Conservation (phyloP, 192 early-diverging fungal species). For the Dispira simplex region DNA sequence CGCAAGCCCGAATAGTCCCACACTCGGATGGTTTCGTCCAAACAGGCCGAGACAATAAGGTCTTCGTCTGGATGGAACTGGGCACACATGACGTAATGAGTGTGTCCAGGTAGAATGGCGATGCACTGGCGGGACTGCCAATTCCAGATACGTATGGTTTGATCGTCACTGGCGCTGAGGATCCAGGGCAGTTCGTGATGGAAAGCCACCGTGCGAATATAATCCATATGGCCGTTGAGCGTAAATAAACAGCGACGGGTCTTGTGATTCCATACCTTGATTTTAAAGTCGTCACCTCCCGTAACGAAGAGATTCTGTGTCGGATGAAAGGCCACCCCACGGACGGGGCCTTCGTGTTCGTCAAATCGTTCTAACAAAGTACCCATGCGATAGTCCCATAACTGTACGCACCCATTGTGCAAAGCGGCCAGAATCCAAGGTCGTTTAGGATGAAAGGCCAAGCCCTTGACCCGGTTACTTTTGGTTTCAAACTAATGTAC, state of each 20-base stretch:
- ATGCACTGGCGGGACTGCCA: slow-evolving; percentile 99
- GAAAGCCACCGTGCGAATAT: slow-evolving; percentile 92
- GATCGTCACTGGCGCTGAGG: slow-evolving; percentile 89
- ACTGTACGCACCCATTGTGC: slow-evolving; percentile 94
- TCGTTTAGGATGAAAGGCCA: slow-evolving; percentile 92
- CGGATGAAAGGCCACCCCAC: slow-evolving; percentile 90
- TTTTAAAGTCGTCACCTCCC: slow-evolving; percentile 98
- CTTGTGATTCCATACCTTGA: slow-evolving; percentile 99
- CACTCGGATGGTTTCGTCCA: slow-evolving; percentile 96
- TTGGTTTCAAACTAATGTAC: slow-evolving; percentile 88
- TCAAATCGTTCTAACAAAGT: slow-evolving; percentile 95
- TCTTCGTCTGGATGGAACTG: slow-evolving; percentile 98
- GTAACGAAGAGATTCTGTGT: slow-evolving; percentile 95
- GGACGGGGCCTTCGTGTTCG: slow-evolving; percentile 98
- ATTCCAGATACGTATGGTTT: slow-evolving; percentile 99
- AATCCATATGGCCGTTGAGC: slow-evolving; percentile 95
- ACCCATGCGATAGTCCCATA: slow-evolving; percentile 99
- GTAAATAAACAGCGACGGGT: slow-evolving; percentile 91
- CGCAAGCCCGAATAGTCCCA: slow-evolving; percentile 92
- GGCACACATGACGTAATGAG: slow-evolving; percentile 98
- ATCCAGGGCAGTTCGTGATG: slow-evolving; percentile 99
- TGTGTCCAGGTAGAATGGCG: slow-evolving; percentile 93
- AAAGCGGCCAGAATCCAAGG: slow-evolving; percentile 97
- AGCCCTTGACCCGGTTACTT: slow-evolving; percentile 93
- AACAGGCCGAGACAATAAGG: slow-evolving; percentile 84